Conservation (phyloP, 2,329 filamentous ascomycete genomes). For the Emydomyces testavorans region DNA sequence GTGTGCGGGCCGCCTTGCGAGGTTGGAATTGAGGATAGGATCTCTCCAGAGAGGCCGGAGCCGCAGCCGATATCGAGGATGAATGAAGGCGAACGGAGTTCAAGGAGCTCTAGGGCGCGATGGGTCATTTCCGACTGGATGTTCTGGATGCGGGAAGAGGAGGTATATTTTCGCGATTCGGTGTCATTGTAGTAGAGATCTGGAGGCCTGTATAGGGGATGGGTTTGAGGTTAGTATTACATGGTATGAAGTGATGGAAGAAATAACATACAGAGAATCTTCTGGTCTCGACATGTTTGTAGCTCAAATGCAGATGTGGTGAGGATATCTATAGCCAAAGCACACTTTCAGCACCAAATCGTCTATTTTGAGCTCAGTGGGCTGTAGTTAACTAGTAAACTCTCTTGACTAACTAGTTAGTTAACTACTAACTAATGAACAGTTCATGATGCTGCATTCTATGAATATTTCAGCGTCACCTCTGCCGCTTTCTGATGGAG, state of each 20-base stretch:
- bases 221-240: not conserved
- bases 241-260: not conserved
- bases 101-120: conserved; percentile 81
- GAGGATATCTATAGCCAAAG: not conserved
- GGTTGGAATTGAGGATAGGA: conserved; percentile 60
- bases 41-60: conserved; percentile 86
- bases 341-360: no score
- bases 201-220: conserved; percentile 52
- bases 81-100: conserved; percentile 64
- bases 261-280: conserved; percentile 63
- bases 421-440: no score
- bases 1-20: conserved; percentile 74
- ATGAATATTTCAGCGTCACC: no score
- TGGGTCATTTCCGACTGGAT: conserved; percentile 93
- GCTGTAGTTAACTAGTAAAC: no score
- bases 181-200: conserved; percentile 96
- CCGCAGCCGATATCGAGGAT: conserved; percentile 97
- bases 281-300: conserved; percentile 87
- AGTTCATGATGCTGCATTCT: no score
- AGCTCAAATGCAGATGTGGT: conserved; percentile 6
- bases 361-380: no score
- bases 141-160: conserved; percentile 84
- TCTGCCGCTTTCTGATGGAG: no score
- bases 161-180: conserved; percentile 96
- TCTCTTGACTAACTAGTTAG: no score